Conservation (phyloP, 805 yeast genomes). For the Jamesozyma spencerorum region DNA sequence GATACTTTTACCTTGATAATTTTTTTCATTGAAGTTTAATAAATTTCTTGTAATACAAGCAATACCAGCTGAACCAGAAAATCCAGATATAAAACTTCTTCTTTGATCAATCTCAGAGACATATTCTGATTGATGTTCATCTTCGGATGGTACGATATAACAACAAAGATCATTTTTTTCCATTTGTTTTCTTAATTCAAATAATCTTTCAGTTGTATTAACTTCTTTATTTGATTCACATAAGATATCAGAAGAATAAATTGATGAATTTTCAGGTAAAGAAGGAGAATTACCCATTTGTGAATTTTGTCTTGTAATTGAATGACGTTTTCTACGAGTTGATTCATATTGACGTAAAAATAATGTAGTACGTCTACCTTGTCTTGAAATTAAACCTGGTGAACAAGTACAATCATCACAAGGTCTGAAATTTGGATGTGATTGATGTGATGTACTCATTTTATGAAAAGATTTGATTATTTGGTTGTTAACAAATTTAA, state of each 20-base stretch:
- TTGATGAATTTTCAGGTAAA: constrained; percentile 21
- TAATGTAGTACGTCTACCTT: constrained; percentile 48
- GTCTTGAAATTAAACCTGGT: constrained; percentile 68
- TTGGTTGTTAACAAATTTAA: not conserved
- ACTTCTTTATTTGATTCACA: constrained; percentile 35
- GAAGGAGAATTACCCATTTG: not conserved
- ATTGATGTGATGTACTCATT: not conserved
- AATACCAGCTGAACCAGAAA: constrained; percentile 88
- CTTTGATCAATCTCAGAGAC: constrained; percentile 75
- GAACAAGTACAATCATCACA: constrained; percentile 78
- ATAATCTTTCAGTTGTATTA: constrained; percentile 52
- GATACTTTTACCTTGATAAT: constrained; percentile 57
- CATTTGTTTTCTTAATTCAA: constrained; percentile 56
- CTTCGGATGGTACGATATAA: constrained; percentile 78
- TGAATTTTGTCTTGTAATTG: not conserved
- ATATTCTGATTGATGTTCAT: constrained; percentile 89
- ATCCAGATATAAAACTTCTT: constrained; percentile 74
- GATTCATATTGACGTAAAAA: constrained; percentile 30
- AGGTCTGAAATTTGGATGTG: constrained; percentile 29
- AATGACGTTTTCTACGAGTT: constrained; percentile 21
- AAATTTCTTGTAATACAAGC: constrained; percentile 64
- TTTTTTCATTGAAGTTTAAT: constrained; percentile 32
- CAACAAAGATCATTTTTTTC: constrained; percentile 52
- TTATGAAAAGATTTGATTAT: not conserved
- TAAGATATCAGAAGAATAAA: constrained; percentile 33